Evolutionary conservation across 306 rosid genomes (phyloP).

Genomic region (Pueraria montana): DNA sequence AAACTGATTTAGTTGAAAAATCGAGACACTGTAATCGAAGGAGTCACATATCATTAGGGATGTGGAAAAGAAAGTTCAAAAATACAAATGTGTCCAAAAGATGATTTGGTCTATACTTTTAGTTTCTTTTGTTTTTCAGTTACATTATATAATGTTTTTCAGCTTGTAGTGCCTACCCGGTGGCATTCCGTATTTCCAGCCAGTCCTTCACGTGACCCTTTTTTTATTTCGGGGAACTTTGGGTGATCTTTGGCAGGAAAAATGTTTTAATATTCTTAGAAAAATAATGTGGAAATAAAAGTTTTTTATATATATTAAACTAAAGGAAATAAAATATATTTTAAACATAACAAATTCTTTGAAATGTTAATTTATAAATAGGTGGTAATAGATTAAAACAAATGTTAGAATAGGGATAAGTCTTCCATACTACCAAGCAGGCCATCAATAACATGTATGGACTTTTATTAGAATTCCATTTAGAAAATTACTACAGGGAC

Average conservation of each 20-base stretch:
- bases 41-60: slow-evolving; percentile 47
- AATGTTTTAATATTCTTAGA: background rate
- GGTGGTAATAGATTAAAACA: background rate
- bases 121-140: background rate
- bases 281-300: background rate
- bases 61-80: slow-evolving; percentile 43
- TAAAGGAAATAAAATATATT: background rate
- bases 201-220: slow-evolving; percentile 7
- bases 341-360: background rate
- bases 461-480: too few species aligned
- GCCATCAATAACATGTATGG: too few species aligned
- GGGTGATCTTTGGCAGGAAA: background rate
- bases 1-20: slow-evolving; percentile 16
- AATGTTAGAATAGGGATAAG: too few species aligned
- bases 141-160: background rate
- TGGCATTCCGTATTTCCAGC: background rate
- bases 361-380: background rate
- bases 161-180: background rate
- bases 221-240: background rate
- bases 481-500: too few species aligned
- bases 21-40: slow-evolving; percentile 30
- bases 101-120: slow-evolving; percentile 13
- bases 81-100: slow-evolving; percentile 39
- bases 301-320: background rate
- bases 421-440: too few species aligned